A percentile compares a stretch with the other conserved stretches of the same genome.
These are phyloP conservation scores for Hymenoscyphus fraxineus DNA, from an alignment of 2,329 filamentous ascomycete genomes.

Conservation along the genomic window DNA sequence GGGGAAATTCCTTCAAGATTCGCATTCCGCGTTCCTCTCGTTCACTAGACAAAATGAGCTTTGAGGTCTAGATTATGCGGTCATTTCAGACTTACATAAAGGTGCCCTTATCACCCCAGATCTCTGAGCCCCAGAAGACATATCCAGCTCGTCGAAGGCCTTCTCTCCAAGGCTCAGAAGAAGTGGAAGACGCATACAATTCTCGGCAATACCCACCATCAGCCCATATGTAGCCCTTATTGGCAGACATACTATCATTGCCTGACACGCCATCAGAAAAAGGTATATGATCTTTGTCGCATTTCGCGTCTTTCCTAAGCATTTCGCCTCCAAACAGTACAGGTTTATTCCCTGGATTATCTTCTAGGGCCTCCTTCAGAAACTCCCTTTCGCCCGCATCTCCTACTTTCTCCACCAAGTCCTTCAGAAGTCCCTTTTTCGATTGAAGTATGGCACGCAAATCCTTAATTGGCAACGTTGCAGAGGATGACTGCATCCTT, in stretches of 20 bases:
- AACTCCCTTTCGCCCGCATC: not conserved
- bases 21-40: not conserved
- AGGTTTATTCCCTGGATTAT: not conserved
- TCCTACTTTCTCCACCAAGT: not conserved
- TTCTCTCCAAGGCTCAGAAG: not conserved
- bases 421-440: not conserved
- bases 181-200: not conserved
- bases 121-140: not conserved
- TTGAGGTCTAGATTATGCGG: not conserved
- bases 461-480: slow-evolving; percentile 5
- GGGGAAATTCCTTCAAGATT: not conserved
- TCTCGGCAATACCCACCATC: not conserved
- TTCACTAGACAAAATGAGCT: not conserved
- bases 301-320: not conserved
- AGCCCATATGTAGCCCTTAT: not conserved
- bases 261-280: not conserved
- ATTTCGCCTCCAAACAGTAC: not conserved
- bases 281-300: not conserved
- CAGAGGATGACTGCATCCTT: slow-evolving; percentile 1
- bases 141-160: not conserved
- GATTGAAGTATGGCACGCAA: slow-evolving; percentile 8
- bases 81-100: not conserved
- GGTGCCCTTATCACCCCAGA: not conserved
- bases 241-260: not conserved
- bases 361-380: not conserved